phyloP scores from a whole-genome alignment of 2,329 filamentous ascomycete genomes.

The Nemania abortiva region DNA sequence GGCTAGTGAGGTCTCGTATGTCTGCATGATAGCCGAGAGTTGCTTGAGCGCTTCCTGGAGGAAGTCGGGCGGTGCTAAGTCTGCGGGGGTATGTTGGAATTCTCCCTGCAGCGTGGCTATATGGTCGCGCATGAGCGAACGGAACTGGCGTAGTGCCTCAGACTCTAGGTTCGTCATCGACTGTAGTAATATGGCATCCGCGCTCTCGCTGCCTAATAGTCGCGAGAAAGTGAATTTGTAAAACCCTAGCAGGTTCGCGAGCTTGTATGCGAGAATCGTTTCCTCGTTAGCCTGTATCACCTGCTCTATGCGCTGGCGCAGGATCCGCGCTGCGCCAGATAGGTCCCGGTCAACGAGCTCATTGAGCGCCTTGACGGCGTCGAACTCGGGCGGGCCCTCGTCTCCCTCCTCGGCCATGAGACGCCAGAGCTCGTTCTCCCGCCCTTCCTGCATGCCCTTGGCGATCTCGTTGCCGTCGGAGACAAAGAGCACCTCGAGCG shows the following conservation, averaged over 20 bases:
- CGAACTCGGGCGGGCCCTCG: slow-evolving; percentile 68
- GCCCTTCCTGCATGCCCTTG: slow-evolving; percentile 81
- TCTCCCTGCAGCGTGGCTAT: slow-evolving; percentile 80
- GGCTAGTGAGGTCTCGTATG: slow-evolving; percentile 84
- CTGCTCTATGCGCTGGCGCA: slow-evolving; percentile 91
- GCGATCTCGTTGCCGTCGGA: slow-evolving; percentile 90
- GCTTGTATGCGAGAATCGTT: slow-evolving; percentile 86
- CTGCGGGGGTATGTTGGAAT: slow-evolving; percentile 75
- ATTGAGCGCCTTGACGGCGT: slow-evolving; percentile 83
- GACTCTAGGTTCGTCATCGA: slow-evolving; percentile 76
- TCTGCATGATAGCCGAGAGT: slow-evolving; percentile 82
- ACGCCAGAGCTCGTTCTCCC: slow-evolving; percentile 87
- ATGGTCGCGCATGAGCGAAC: slow-evolving; percentile 82
- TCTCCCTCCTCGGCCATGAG: slow-evolving; percentile 69
- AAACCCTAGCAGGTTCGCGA: slow-evolving; percentile 89
- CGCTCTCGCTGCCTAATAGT: slow-evolving; percentile 69
- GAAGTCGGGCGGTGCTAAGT: slow-evolving; percentile 84
- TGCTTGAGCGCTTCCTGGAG: slow-evolving; percentile 83
- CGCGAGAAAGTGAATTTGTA: slow-evolving; percentile 88
- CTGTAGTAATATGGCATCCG: slow-evolving; percentile 75
- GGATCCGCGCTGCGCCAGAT: slow-evolving; percentile 80
- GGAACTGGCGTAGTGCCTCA: slow-evolving; percentile 85
- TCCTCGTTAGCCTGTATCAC: slow-evolving; percentile 94
- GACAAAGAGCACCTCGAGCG: slow-evolving; percentile 90
- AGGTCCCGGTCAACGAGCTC: slow-evolving; percentile 90